Percentiles rank a stretch among this genome's conserved stretches.
phyloP scores from a whole-genome alignment of 2,329 filamentous ascomycete genomes.

The Cylindrodendrum hubeiense region DNA sequence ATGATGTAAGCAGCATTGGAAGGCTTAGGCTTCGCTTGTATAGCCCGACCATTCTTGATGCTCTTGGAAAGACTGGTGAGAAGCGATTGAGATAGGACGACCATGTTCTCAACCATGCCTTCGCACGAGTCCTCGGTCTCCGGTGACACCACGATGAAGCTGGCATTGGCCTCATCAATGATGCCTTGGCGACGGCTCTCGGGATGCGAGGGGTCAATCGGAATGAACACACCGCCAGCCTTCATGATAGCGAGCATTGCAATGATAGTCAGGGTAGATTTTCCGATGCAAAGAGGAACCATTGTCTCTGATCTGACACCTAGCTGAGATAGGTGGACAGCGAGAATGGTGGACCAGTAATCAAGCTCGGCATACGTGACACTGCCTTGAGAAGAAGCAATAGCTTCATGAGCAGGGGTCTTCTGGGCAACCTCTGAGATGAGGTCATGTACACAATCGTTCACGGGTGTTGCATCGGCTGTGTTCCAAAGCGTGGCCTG shows the following conservation, averaged over 20 bases:
- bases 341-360: background rate
- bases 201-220: conserved; percentile 53
- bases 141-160: conserved; percentile 2
- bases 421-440: conserved; percentile 21
- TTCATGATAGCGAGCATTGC: conserved; percentile 50
- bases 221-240: conserved; percentile 46
- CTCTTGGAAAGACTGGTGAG: background rate
- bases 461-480: background rate
- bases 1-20: conserved; percentile 51
- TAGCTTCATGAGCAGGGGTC: conserved; percentile 20
- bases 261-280: conserved; percentile 32
- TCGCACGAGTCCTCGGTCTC: background rate
- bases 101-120: background rate
- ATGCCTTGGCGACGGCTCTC: conserved; percentile 27
- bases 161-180: background rate
- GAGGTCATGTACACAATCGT: conserved; percentile 33
- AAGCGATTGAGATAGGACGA: background rate
- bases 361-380: conserved; percentile 38
- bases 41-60: background rate
- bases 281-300: conserved; percentile 27
- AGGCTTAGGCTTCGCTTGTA: background rate
- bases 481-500: background rate
- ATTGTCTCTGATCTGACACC: conserved; percentile 16
- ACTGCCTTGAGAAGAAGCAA: conserved; percentile 41
- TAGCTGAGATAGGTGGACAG: conserved; percentile 7